Percentiles rank a stretch among this genome's conserved stretches.
Evolutionary conservation across 129 eudicot genomes (phyloP).

Genomic region (Calendula officinalis): DNA sequence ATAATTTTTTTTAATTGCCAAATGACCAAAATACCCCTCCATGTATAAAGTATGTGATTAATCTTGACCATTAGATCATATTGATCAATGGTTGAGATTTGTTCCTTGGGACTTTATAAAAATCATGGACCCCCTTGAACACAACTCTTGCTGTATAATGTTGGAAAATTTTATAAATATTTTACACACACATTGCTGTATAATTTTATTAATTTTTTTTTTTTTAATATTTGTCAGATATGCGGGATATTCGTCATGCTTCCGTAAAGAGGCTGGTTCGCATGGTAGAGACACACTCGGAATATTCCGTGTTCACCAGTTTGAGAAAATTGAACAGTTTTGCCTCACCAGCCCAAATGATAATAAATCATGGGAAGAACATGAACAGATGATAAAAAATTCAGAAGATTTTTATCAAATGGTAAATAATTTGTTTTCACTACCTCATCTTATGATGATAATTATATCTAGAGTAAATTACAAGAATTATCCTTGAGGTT

Average conservation of each 20-base stretch:
- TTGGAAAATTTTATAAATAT: not conserved
- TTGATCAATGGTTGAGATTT: no score
- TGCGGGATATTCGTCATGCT: slow-evolving; percentile 89
- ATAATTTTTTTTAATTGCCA: no score
- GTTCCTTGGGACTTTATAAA: no score
- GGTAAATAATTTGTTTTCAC: slow-evolving; percentile 40
- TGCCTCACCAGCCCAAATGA: slow-evolving; percentile 82
- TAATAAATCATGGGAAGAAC: slow-evolving; percentile 83
- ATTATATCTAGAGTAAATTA: not conserved
- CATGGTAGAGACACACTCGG: slow-evolving; percentile 96
- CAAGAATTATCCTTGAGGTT: no score
- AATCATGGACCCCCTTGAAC: no score
- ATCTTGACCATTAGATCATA: no score
- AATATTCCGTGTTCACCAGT: slow-evolving; percentile 89
- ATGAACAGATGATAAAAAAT: slow-evolving; percentile 78
- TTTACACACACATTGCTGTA: not conserved
- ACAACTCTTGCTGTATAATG: slow-evolving; percentile 13
- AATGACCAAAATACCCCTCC: no score
- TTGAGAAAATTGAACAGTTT: slow-evolving; percentile 89
- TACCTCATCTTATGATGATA: slow-evolving; percentile 5
- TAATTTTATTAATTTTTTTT: not conserved
- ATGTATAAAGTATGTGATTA: no score
- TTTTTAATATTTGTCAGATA: slow-evolving; percentile 39
- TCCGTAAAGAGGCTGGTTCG: slow-evolving; percentile 94
- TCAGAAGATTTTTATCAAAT: slow-evolving; percentile 75